These are phyloP conservation scores for Vicia sativa DNA, from an alignment of 306 rosid species.

Conservation along the genomic window DNA sequence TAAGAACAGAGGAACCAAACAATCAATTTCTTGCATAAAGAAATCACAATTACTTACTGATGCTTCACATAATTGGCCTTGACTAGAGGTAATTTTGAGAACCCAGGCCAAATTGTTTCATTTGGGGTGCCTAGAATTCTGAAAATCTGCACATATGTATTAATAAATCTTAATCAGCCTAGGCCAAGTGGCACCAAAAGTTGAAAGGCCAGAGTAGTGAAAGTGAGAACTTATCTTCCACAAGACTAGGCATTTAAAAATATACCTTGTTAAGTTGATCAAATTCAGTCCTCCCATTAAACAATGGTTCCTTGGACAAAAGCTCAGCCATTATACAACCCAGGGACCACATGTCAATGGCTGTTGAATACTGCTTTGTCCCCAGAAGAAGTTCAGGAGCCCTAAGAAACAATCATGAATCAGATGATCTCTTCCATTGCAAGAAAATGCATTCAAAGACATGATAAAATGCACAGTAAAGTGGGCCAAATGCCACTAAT, in stretches of 20 bases:
- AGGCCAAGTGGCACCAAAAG: slow-evolving; percentile 6
- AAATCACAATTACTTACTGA: slow-evolving; percentile 68
- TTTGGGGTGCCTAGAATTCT: slow-evolving; percentile 92
- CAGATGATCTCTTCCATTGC: slow-evolving; percentile 28
- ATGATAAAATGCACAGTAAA: slow-evolving; percentile 16
- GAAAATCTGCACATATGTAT: slow-evolving; percentile 60
- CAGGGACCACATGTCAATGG: slow-evolving; percentile 98
- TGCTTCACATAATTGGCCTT: slow-evolving; percentile 97
- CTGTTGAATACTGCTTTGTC: slow-evolving; percentile 82
- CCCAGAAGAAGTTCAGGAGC: slow-evolving; percentile 97
- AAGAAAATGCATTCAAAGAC: slow-evolving; percentile 12
- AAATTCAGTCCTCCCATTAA: slow-evolving; percentile 90
- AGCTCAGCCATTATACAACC: slow-evolving; percentile 99
- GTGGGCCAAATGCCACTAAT: slow-evolving; percentile 6
- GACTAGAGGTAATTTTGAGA: slow-evolving; percentile 90
- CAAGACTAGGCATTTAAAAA: slow-evolving; percentile 5
- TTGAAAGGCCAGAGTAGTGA: slow-evolving; percentile 2
- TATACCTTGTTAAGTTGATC: slow-evolving; percentile 97
- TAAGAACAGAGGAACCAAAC: slow-evolving; percentile 60
- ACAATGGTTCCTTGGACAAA: slow-evolving; percentile 86
- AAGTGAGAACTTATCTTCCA: not conserved
- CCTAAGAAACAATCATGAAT: slow-evolving; percentile 53
- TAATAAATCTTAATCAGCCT: slow-evolving; percentile 11
- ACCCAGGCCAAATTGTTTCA: slow-evolving; percentile 95
- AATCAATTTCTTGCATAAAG: slow-evolving; percentile 37